phyloP scores from a whole-genome alignment of 2,329 filamentous ascomycete genomes.

The Chaetomiaceae sp. region DNA sequence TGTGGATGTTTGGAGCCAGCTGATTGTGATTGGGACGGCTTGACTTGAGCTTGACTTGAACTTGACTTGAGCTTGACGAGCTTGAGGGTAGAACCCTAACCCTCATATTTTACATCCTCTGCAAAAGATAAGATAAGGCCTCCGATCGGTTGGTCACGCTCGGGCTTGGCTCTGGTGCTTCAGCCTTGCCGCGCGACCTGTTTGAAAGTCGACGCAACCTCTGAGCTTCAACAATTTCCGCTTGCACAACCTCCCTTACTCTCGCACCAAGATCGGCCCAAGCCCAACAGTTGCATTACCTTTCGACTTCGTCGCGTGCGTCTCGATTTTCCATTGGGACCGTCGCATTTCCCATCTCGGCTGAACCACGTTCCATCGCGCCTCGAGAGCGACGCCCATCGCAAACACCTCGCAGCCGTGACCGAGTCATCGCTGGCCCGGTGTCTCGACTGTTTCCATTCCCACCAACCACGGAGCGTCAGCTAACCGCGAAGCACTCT shows the following conservation, averaged over 20 bases:
- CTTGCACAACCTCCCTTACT: constrained; percentile 8
- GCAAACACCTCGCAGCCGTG: background rate
- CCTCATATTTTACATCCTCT: background rate
- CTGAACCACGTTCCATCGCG: background rate
- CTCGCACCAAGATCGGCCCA: background rate
- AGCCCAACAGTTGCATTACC: background rate
- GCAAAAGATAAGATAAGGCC: background rate
- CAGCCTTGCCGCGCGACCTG: constrained; percentile 14
- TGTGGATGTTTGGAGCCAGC: too few species aligned
- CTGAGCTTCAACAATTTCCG: constrained; percentile 1
- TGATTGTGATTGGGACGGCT: too few species aligned
- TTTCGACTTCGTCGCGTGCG: background rate
- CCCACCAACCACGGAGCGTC: background rate
- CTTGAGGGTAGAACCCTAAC: too few species aligned
- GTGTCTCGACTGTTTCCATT: background rate
- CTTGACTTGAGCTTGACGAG: too few species aligned
- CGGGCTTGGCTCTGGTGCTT: constrained; percentile 2
- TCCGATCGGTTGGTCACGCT: background rate
- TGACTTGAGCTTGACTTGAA: too few species aligned
- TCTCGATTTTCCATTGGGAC: background rate
- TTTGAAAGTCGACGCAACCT: constrained; percentile 2
- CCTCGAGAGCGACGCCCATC: background rate
- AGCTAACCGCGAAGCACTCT: background rate
- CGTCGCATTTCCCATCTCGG: background rate
- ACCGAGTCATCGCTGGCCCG: background rate